Percentiles rank a stretch among this genome's conserved stretches.
phyloP scores from a whole-genome alignment of 345 rosid species.

The Linum tenue region DNA sequence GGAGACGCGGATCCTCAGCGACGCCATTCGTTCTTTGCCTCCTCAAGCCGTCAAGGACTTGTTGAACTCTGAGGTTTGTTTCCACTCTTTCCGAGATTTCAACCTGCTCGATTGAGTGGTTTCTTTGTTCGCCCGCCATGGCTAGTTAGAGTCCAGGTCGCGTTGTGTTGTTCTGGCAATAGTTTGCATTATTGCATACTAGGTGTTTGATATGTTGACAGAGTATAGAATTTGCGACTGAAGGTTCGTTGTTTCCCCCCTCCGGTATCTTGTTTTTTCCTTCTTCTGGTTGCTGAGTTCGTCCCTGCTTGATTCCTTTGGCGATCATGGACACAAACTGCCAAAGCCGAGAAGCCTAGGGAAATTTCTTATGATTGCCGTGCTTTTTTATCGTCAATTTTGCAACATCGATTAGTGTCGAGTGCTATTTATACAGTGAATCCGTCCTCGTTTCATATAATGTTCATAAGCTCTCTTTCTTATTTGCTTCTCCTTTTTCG shows the following conservation, averaged over 20 bases:
- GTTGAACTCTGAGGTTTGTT: slow-evolving; percentile 42
- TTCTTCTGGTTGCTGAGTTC: neutral
- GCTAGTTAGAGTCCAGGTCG: neutral
- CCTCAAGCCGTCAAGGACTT: slow-evolving; percentile 50
- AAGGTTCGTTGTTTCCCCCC: neutral
- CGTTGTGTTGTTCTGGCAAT: neutral
- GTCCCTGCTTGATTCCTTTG: neutral
- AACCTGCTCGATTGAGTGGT: neutral
- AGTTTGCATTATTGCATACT: neutral
- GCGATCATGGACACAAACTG: neutral
- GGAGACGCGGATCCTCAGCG: slow-evolving; percentile 28
- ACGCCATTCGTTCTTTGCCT: slow-evolving; percentile 47
- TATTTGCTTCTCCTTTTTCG: neutral
- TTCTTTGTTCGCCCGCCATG: neutral
- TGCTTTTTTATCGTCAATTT: neutral
- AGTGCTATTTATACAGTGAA: neutral
- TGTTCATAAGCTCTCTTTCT: neutral
- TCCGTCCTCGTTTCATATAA: neutral
- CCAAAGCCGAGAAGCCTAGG: neutral
- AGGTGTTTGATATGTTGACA: neutral
- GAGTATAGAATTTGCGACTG: neutral
- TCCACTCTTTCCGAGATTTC: neutral
- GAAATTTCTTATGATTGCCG: neutral
- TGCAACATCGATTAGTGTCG: no score
- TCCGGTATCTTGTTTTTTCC: neutral